These are phyloP conservation scores for Peronospora tabacina DNA, from an alignment of 352 stramenopile species.

Conservation along the genomic window DNA sequence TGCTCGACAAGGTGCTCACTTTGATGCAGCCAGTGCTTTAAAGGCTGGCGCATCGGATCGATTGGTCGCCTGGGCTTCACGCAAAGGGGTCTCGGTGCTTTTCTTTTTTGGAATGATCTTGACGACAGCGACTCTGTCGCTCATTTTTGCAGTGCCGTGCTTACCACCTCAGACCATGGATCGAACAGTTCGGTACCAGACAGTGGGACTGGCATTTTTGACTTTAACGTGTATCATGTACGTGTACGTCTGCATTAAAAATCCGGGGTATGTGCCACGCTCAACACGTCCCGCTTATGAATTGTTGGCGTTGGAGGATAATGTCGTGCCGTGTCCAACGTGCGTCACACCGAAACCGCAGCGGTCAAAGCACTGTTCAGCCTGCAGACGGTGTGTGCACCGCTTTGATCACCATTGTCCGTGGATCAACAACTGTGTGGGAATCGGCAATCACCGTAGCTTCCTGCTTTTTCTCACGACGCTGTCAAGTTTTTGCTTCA, in stretches of 20 bases:
- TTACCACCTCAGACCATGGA: slow-evolving; percentile 17
- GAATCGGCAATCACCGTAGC: slow-evolving; percentile 58
- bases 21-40: slow-evolving; percentile 55
- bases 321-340: slow-evolving; percentile 62
- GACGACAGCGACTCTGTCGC: slow-evolving; percentile 36
- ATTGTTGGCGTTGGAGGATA: slow-evolving; percentile 61
- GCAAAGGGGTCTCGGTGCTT: slow-evolving; percentile 45
- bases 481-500: slow-evolving; percentile 44
- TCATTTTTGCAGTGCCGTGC: slow-evolving; percentile 51
- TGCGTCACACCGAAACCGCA: slow-evolving; percentile 70
- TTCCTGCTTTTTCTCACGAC: slow-evolving; percentile 64
- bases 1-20: slow-evolving; percentile 55
- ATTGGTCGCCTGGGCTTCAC: slow-evolving; percentile 55
- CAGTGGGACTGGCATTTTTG: slow-evolving; percentile 32
- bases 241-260: slow-evolving; percentile 71
- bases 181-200: slow-evolving; percentile 21
- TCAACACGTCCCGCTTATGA: slow-evolving; percentile 57
- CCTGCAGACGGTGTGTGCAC: slow-evolving; percentile 67
- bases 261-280: slow-evolving; percentile 64
- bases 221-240: slow-evolving; percentile 50
- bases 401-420: slow-evolving; percentile 83
- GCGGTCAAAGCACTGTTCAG: slow-evolving; percentile 76
- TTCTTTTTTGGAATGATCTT: slow-evolving; percentile 70
- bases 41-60: slow-evolving; percentile 62
- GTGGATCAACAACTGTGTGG: slow-evolving; percentile 84